A percentile compares a stretch with the other conserved stretches of the same genome.
phyloP scores from a whole-genome alignment of 2,329 filamentous ascomycete genomes.

The Allantophomopsis lycopodina region DNA sequence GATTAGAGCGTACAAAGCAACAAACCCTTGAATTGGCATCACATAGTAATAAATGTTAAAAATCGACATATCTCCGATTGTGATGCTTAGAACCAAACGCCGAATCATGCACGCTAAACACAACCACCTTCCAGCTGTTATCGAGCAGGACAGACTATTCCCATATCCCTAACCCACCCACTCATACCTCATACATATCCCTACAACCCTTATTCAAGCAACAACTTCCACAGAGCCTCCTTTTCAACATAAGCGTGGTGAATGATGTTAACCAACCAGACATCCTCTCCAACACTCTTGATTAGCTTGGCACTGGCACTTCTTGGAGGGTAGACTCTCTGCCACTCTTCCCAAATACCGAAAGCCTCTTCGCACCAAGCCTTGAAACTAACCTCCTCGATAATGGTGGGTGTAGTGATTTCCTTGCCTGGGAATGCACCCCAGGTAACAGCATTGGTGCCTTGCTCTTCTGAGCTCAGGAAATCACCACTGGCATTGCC shows the following conservation, averaged over 20 bases:
- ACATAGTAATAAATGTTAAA: too few relatives aligned
- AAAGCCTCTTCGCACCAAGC: slow-evolving; percentile 96
- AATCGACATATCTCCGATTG: too few relatives aligned
- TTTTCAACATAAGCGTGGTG: slow-evolving; percentile 64
- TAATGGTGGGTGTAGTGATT: slow-evolving; percentile 91
- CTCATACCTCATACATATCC: background rate
- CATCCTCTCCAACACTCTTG: slow-evolving; percentile 49
- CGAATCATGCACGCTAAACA: background rate
- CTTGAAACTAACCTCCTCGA: slow-evolving; percentile 85
- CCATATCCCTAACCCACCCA: background rate
- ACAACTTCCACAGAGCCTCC: slow-evolving; percentile 58
- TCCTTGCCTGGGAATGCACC: slow-evolving; percentile 92
- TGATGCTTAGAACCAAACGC: too few relatives aligned
- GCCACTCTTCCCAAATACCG: slow-evolving; percentile 91
- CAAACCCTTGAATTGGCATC: too few relatives aligned
- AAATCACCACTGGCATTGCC: slow-evolving; percentile 69
- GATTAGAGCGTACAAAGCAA: too few relatives aligned
- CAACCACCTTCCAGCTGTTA: background rate
- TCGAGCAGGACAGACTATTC: background rate
- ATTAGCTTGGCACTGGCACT: slow-evolving; percentile 61
- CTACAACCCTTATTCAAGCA: slow-evolving; percentile 23
- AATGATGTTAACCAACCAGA: slow-evolving; percentile 86
- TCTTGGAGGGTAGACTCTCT: slow-evolving; percentile 59
- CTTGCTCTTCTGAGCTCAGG: slow-evolving; percentile 45
- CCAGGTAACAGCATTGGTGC: slow-evolving; percentile 97